Base-by-base conservation (phyloP, 306 rosid species). In the Prunus dulcis region DNA sequence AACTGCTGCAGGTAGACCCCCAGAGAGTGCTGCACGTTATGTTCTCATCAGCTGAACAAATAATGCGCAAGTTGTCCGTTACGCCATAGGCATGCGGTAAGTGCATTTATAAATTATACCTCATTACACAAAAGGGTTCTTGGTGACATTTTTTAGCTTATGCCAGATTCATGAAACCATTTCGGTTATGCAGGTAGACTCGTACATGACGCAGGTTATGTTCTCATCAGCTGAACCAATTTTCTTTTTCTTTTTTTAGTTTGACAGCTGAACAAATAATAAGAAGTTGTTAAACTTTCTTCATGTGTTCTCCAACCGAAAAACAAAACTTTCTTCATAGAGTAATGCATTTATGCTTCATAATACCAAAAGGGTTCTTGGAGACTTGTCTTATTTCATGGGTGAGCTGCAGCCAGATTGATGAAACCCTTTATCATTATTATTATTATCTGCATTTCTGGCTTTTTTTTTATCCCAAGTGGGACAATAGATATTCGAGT, bases 1-100 rank as follows among this genome's bases (percentile, higher is more conserved):
- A 72, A 91, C 93, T 52, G 79, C 87, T 13, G 86, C 88, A 11
- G 89, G 82, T 51, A 73, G 68, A 19, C 73, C 83, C 45, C 78
- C 2, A 0, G n/a, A 74, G 38, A 28, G 22, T 17, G 69, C 57
- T 53, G 68, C 71, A 2, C 75, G 78, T 14, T 86, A 76, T 78
- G 43, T 86, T 58, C 73, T 85, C 83, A 81, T 86, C 62, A 8
- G 41, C 53, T 69, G 71, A 78, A 38, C 74, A 22, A 20, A 72
- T 1, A 51, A 23, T 45, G 23, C 1, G 13, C 47, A 61, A 64
- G 23, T 34, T 34, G 3, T 17, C 51, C 9, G 20, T 1, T 12
- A 49, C 2, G 0, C 62, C 20, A 34, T 71, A 2, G 34, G 6
- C 56, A 71, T 32, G 32, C 15, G 20, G 51, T 25, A 32, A 30